Base-by-base conservation (phyloP, 2,329 filamentous ascomycete genomes). In the Epichloe gansuensis region DNA sequence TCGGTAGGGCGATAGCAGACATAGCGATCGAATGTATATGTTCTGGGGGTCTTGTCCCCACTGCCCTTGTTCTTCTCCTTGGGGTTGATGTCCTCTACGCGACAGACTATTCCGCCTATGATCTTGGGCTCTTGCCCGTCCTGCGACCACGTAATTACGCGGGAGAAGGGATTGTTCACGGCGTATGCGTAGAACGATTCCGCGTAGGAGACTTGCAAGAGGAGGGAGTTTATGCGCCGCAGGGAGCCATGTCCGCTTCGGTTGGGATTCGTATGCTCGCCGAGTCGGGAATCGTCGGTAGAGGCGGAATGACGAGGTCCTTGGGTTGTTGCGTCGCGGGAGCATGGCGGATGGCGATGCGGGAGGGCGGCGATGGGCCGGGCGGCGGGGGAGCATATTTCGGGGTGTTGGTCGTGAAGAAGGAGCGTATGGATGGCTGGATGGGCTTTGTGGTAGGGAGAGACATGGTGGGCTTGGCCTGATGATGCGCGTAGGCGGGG, bases 1-100 rank as follows among this genome's bases (percentile, higher is more conserved):
- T 25, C 82, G 75, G 65, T 83, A 85, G 0, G 82, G 82, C 7
- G 81, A 78, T 12, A 85, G 75, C 2, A 85, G 71, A 42, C 76
- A 76, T 1, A 86, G 73, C 4, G 79, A 82, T 62, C 83, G 82
- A 58, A 86, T 78, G 67, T 86, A 86, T 6, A 86, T 69, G 55
- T 73, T 74, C 55, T 76, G 70, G 5, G 63, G 54, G 21, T 12
- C 11, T 23, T 21, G 3, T 60, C 54, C 54, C 54, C 46, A 9
- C 21, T 11, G 41, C 17, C 13, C 11, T 23, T 41, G 42, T 50
- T 38, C 52, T 48, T 17, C 49, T 54, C n/a, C 15, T 37, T 1
- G 17, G 31, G 4, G 3, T 17, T 17, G 4, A 9, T 13, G 7
- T 35, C 71, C 59, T 85, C 81, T 48, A 82, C 66, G n/a, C 79